A percentile compares a stretch with the other conserved stretches of the same genome.
Conservation (phyloP, 305 asterid genomes). For the Nicotiana rustica region DNA sequence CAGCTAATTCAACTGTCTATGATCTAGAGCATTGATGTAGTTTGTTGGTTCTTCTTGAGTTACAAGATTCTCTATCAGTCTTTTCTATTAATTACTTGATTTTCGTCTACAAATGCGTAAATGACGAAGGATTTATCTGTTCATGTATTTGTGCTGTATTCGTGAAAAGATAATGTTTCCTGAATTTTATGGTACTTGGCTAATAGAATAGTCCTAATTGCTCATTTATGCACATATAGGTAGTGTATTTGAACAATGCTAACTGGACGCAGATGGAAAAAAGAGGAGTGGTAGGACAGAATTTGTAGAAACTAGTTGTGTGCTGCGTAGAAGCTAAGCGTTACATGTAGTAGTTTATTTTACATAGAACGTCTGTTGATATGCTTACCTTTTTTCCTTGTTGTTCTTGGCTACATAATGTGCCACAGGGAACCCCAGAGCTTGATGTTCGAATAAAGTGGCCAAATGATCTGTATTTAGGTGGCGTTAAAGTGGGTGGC, state of each 20-base stretch:
- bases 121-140: neutral
- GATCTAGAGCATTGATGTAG: neutral
- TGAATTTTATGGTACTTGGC: neutral
- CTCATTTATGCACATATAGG: slow-evolving; percentile 26
- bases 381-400: neutral
- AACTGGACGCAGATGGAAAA: neutral
- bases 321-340: neutral
- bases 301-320: neutral
- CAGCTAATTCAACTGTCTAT: neutral
- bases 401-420: slow-evolving; percentile 38
- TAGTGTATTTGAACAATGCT: slow-evolving; percentile 12
- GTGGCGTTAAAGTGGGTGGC: slow-evolving; percentile 93
- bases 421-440: slow-evolving; percentile 73
- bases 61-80: slow-evolving; percentile 24
- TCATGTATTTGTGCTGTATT: neutral
- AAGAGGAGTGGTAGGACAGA: neutral
- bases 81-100: neutral
- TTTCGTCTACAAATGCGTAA: slow-evolving; percentile 17
- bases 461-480: slow-evolving; percentile 96
- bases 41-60: neutral
- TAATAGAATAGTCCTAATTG: slow-evolving; percentile 1
- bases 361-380: neutral
- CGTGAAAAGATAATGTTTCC: neutral
- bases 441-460: slow-evolving; percentile 95
- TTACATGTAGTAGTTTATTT: neutral